Evolutionary conservation across 2,329 filamentous ascomycete species (phyloP), one percentile per base, ranked within the genome.

Genomic region (Periconia digitata): DNA sequence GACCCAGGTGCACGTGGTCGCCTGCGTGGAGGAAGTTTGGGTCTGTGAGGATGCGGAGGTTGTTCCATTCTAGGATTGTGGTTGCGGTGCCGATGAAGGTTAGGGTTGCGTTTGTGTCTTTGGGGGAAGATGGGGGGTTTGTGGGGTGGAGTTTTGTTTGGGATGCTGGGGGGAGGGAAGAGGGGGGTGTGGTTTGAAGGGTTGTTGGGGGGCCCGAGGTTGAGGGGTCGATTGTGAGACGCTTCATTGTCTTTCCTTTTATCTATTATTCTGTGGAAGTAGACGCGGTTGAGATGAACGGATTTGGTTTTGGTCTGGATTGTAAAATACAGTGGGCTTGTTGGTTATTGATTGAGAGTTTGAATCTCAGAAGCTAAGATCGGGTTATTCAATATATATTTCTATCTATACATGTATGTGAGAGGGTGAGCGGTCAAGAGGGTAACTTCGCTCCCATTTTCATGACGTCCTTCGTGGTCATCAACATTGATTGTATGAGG

Each of bases 1-100:
- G 84, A 0, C 84, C 85, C 1, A 87, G 76, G 62, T 87, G 84
- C 8, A 87, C 83, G 56, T 86, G 81, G 58, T 86, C 83, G 24
- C 84, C 83, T 1, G 78, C 78, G 57, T 85, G 84, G 0, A 87
- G 75, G 67, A 87, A 87, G 53, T 67, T 66, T 10, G 63, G 64
- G 48, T 75, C 80, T 0, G 81, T 84, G 41, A 84, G 74, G 51
- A 84, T 73, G 23, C 79, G 75, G 40, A 80, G 64, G 37, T 75
- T 76, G 50, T 74, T 65, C 77, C 78, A 83, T 62, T 81, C 75
- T 36, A 83, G 66, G 34, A 84, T 71, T 0, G 79, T 82, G 2
- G 81, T 83, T 5, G 81, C 80, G 4, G 76, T 83, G 16, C 80
- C 80, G 36, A 83, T 75, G 58, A 83, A 83, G 66, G 75, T 79